Base-by-base conservation (phyloP, 306 rosid genomes). In the Urtica urens region DNA sequence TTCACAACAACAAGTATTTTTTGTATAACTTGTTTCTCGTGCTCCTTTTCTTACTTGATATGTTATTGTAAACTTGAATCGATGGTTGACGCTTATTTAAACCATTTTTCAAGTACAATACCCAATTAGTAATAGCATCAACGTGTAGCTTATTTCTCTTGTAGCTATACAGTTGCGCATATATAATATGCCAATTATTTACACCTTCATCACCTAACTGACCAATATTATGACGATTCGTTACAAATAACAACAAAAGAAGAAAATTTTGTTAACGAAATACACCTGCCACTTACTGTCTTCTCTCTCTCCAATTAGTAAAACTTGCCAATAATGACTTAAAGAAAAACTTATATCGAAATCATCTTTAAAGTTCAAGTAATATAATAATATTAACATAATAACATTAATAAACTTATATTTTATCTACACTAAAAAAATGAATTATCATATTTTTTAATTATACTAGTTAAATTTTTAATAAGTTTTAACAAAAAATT, bases 171-270 rank as follows among this genome's bases (percentile, higher is more conserved):
- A 54, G 48, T 3, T 33, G 9, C 0, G 21, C n/a, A 31, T 4
- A 17, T 20, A 23, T 10, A 15, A 21, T 31, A 3, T 35, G 18
- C 34, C 46, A 53, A 23, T 37, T 45, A 34, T n/a, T 23, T 2
- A 38, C 1, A 1, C 25, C 26, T 24, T 54, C 14, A 24, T 17
- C 4, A 18, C 5, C 33, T 6, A 39, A 11, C 5, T 23, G 17
- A 6, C 49, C 27, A 1, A 19, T 17, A 14, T 0, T 21, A 22
- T 25, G 23, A 7, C 13, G 37, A 31, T 19, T 39, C 3, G 12
- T 39, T 39, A 27, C 16, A 55, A 40, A 29, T 2, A 55, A 25
- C 61, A 55, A 13, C 23, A 55, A 14, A 39, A 55, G 15, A 28
- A 55, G 20, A 41, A 42, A 1, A 55, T 8, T 29, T 21, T 55